phyloP scores from a whole-genome alignment of 805 yeast species.

The Wickerhamomyces strasburgensis region DNA sequence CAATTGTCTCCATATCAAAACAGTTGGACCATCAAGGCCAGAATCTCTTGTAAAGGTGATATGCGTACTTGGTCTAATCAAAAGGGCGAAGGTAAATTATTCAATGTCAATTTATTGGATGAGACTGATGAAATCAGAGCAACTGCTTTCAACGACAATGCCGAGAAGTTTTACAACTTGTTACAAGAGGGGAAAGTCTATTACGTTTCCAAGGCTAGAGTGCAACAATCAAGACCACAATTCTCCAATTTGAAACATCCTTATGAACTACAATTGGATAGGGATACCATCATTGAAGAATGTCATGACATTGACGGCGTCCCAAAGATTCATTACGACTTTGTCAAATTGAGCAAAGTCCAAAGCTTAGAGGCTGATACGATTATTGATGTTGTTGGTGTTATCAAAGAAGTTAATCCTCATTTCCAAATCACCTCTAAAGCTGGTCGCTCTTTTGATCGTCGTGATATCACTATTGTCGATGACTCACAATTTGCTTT shows the following conservation, averaged over 20 bases:
- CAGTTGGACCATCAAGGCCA: constrained; percentile 88
- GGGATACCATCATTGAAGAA: constrained; percentile 71
- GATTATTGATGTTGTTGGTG: constrained; percentile 82
- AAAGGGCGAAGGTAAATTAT: constrained; percentile 85
- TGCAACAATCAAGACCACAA: constrained; percentile 79
- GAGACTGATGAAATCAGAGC: constrained; percentile 96
- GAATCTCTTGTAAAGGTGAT: constrained; percentile 85
- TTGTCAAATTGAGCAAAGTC: constrained; percentile 62
- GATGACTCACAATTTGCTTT: constrained; percentile 79
- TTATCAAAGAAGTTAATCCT: constrained; percentile 71
- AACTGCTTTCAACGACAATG: constrained; percentile 86
- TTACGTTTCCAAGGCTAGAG: constrained; percentile 74
- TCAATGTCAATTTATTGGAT: constrained; percentile 82
- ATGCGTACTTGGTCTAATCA: constrained; percentile 83
- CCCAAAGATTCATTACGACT: constrained; percentile 75
- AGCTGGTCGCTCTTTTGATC: constrained; percentile 87
- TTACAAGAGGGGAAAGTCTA: constrained; percentile 88
- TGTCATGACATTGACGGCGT: constrained; percentile 60
- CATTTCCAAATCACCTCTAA: constrained; percentile 77
- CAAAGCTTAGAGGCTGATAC: constrained; percentile 66
- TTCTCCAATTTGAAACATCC: constrained; percentile 82
- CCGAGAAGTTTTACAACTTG: constrained; percentile 68
- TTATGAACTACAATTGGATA: constrained; percentile 78
- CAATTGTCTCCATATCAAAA: constrained; percentile 88
- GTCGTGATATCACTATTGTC: constrained; percentile 83